Conservation (phyloP, 2,329 filamentous ascomycete genomes). For the Fusarium fujikuroi region DNA sequence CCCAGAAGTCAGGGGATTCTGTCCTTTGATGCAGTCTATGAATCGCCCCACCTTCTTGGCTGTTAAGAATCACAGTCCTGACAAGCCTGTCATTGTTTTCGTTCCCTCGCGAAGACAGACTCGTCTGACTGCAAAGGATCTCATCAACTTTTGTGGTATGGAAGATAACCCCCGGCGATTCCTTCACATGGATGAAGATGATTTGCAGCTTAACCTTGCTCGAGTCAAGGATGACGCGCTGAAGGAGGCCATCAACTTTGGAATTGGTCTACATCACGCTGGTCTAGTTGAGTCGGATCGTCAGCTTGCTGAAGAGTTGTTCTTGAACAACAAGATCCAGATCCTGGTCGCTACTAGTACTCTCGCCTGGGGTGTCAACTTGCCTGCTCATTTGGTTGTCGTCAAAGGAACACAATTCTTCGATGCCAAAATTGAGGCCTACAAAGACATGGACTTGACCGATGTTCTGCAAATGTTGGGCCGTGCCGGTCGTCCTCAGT, state of each 20-base stretch:
- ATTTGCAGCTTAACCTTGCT: slow-evolving; percentile 86
- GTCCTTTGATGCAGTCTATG: slow-evolving; percentile 98
- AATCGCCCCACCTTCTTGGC: slow-evolving; percentile 96
- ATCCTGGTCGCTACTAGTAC: slow-evolving; percentile 96
- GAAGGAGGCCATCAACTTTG: slow-evolving; percentile 94
- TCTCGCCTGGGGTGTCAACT: slow-evolving; percentile 96
- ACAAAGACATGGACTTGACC: slow-evolving; percentile 98
- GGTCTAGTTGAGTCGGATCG: slow-evolving; percentile 95
- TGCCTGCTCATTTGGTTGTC: slow-evolving; percentile 95
- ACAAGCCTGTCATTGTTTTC: slow-evolving; percentile 98
- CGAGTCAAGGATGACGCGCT: slow-evolving; percentile 93
- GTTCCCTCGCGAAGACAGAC: slow-evolving; percentile 96
- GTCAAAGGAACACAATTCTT: slow-evolving; percentile 99
- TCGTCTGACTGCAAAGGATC: slow-evolving; percentile 90
- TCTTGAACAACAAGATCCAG: slow-evolving; percentile 97
- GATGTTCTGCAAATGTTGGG: slow-evolving; percentile 98
- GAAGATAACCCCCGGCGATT: slow-evolving; percentile 97
- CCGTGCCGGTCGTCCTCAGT: slow-evolving; percentile 93
- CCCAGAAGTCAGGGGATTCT: slow-evolving; percentile 93
- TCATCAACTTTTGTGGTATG: slow-evolving; percentile 98
- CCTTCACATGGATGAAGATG: slow-evolving; percentile 93
- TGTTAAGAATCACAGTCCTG: slow-evolving; percentile 94
- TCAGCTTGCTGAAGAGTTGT: slow-evolving; percentile 91
- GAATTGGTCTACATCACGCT: slow-evolving; percentile 96
- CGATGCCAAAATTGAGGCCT: slow-evolving; percentile 96